Evolutionary conservation across 2,329 filamentous ascomycete species (phyloP), one percentile per base, ranked within the genome.

Genomic region (Albophoma yamanashiensis): DNA sequence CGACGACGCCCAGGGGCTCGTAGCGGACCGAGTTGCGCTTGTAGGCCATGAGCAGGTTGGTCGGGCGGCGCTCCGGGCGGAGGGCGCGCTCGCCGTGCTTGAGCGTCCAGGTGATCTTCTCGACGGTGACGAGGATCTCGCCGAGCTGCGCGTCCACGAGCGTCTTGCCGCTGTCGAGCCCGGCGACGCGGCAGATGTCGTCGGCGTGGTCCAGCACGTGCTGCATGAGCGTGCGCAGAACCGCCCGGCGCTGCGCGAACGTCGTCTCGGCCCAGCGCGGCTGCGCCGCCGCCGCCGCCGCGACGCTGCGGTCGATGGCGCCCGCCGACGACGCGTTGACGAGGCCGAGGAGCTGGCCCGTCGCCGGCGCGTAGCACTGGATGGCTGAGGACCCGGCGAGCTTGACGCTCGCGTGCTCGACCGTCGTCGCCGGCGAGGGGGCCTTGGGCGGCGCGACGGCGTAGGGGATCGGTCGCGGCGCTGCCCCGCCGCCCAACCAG

Each of bases 41-140:
- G 76, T 97, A 97, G 75, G 87, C 84, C 91, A 99, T 95, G 64
- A 99, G 82, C 55, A 96, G 80, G 73, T 95, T 97, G 1, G 92
- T 96, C 6, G 92, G 91, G 58, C 94, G 82, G 56, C 79, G 78
- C 64, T 88, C 88, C 0, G 91, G 84, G 42, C 75, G 75, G 65
- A 99, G 76, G 0, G 92, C 89, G 68, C 84, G 85, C 74, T 97
- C 92, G 67, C 94, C 94, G 74, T 99, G 91, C 64, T 86, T 79
- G 63, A 97, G 87, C 3, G 92, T 96, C 94, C 94, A 99, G 70
- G 89, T 87, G 62, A 99, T 81, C 78, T 96, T 97, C 79, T 97
- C 94, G 0, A 84, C 87, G 8, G 94, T 97, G 50, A 97, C 92
- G 59, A 99, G 80, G 64, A 97, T 92, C 80, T 99, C 94, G 58